Conservation (phyloP, 2,329 filamentous ascomycete genomes). For the Ophiostoma fasciatum region DNA sequence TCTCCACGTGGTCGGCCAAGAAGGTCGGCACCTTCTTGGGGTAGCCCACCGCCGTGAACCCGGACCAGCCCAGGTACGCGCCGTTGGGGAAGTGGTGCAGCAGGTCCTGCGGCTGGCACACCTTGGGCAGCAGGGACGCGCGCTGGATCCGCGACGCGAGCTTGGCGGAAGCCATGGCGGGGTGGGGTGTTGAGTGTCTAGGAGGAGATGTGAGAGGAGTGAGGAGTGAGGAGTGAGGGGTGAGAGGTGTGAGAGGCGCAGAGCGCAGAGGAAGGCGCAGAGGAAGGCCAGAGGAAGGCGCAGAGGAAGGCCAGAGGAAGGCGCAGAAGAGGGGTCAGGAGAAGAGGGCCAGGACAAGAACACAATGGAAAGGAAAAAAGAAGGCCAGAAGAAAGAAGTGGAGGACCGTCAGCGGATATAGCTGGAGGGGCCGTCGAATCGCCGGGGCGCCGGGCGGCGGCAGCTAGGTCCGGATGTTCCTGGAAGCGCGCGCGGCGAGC, state of each 20-base stretch:
- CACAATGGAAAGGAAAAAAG: too few species aligned
- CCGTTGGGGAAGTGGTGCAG: slow-evolving; percentile 70
- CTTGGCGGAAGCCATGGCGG: slow-evolving; percentile 48
- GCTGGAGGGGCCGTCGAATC: too few species aligned
- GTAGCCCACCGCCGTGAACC: slow-evolving; percentile 82
- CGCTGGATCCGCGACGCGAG: slow-evolving; percentile 62
- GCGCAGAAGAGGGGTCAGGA: too few species aligned
- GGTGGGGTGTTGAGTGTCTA: too few species aligned
- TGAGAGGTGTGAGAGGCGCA: background rate
- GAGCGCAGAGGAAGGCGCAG: background rate
- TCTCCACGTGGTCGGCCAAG: slow-evolving; percentile 77
- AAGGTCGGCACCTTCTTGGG: slow-evolving; percentile 77
- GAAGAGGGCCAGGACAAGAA: too few species aligned
- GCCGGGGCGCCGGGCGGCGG: too few species aligned
- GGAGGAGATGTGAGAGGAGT: background rate
- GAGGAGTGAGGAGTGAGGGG: background rate
- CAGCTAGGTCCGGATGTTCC: too few species aligned
- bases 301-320: background rate
- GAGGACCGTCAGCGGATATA: too few species aligned
- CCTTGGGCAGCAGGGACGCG: slow-evolving; percentile 65
- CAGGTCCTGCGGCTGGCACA: slow-evolving; percentile 65
- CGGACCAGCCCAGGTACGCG: slow-evolving; percentile 81
- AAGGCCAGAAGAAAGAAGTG: background rate
- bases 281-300: background rate
- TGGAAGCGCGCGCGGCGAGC: too few species aligned